phyloP scores from a whole-genome alignment of 805 yeast genomes.

The Trichomonascus vanleenenianus region DNA sequence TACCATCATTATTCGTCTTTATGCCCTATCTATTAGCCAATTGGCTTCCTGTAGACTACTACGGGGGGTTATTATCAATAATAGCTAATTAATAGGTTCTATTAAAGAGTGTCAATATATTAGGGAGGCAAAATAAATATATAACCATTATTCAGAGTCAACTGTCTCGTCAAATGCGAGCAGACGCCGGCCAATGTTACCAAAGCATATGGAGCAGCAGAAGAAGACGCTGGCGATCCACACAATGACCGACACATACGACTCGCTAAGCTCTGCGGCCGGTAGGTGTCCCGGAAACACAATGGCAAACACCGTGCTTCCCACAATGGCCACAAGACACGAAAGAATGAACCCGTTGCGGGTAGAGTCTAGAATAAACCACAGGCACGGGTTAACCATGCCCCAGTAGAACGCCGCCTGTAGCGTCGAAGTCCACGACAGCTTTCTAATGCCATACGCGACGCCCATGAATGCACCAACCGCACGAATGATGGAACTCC shows the following conservation, averaged over 20 bases:
- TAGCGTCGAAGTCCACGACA: slow-evolving; percentile 29
- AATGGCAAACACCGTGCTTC: slow-evolving; percentile 23
- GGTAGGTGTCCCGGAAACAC: slow-evolving; percentile 19
- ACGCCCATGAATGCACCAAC: slow-evolving; percentile 34
- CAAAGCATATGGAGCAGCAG: slow-evolving; percentile 32
- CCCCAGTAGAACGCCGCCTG: slow-evolving; percentile 32
- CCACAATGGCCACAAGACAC: slow-evolving; percentile 25
- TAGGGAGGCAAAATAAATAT: too few relatives aligned
- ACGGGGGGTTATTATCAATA: too few relatives aligned
- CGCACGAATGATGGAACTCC: slow-evolving; percentile 32
- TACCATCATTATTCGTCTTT: too few relatives aligned
- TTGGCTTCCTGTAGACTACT: too few relatives aligned
- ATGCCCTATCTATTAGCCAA: too few relatives aligned
- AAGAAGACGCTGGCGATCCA: slow-evolving; percentile 27
- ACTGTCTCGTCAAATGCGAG: slow-evolving; percentile 10
- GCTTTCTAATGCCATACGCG: slow-evolving; percentile 31
- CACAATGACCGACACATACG: slow-evolving; percentile 21
- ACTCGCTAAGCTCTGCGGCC: slow-evolving; percentile 15
- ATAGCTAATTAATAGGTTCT: too few relatives aligned
- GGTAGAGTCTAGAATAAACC: slow-evolving; percentile 33
- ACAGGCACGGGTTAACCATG: slow-evolving; percentile 32
- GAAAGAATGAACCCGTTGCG: slow-evolving; percentile 30
- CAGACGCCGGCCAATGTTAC: slow-evolving; percentile 32
- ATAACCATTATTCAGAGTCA: neutral
- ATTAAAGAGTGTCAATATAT: neutral